A percentile compares a stretch with the other conserved stretches of the same genome.
These are phyloP conservation scores for Anthracocystis setariae DNA, from an alignment of 1,284 basidiomycete genomes.

Conservation along the genomic window DNA sequence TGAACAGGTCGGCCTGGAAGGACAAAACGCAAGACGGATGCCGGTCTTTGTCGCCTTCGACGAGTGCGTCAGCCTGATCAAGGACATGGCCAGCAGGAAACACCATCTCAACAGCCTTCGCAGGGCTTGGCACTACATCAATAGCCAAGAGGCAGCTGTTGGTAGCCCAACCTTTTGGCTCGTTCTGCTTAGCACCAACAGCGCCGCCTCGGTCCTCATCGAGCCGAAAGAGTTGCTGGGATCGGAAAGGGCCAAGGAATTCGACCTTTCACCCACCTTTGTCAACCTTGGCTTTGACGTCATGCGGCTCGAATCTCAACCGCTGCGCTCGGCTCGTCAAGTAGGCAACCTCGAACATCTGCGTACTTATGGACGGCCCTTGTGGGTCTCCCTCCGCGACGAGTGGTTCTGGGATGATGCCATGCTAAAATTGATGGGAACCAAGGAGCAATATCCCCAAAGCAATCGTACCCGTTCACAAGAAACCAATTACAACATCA, in stretches of 20 bases:
- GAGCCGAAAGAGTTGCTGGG: neutral
- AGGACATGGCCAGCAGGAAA: neutral
- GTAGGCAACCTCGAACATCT: neutral
- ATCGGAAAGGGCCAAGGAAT: neutral
- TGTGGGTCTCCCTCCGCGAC: conserved; percentile 3
- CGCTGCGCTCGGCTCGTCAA: neutral
- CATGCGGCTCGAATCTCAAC: neutral
- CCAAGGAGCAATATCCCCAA: neutral
- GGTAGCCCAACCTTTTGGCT: conserved; percentile 8
- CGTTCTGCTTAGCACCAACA: conserved; percentile 20
- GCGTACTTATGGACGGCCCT: conserved; percentile 5
- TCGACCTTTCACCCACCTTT: neutral
- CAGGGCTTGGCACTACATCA: conserved; percentile 11
- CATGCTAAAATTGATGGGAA: conserved; percentile 8
- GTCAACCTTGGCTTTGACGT: conserved; percentile 2
- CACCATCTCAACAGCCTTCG: conserved; percentile 8
- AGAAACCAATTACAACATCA: conserved; percentile 5
- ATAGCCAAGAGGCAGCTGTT: neutral
- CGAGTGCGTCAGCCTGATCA: conserved; percentile 7
- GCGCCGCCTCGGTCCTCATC: neutral
- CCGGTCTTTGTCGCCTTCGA: conserved; percentile 12
- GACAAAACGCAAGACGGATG: too few relatives aligned
- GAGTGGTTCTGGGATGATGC: conserved; percentile 6
- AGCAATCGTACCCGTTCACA: neutral
- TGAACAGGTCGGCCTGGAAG: neutral